Percentiles rank a stretch among this genome's conserved stretches.
These are phyloP conservation scores for Diaporthe australafricana DNA, from an alignment of 2,329 filamentous ascomycete species.

Conservation along the genomic window DNA sequence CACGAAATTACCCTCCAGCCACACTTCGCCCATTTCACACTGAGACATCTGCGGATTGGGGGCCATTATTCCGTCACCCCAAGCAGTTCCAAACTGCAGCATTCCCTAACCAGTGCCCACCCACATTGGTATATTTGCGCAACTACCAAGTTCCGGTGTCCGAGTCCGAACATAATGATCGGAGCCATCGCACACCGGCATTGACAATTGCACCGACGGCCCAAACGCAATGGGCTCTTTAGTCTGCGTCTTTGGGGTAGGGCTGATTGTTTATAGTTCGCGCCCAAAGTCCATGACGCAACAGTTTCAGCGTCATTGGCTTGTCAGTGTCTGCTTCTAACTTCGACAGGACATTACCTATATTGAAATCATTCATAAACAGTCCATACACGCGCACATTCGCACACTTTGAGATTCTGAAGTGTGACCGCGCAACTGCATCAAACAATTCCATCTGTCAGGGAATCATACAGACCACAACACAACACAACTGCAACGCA, in stretches of 20 bases:
- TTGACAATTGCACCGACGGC: conserved; percentile 11
- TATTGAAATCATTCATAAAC: conserved; percentile 27
- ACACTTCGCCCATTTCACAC: neutral
- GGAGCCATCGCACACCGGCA: conserved; percentile 2
- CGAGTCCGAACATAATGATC: neutral
- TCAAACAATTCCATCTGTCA: neutral
- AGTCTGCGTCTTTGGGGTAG: neutral
- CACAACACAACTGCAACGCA: too few species aligned
- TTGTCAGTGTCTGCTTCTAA: conserved; percentile 14
- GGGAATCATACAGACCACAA: neutral
- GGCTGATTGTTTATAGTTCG: conserved; percentile 6
- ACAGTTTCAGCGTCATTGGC: conserved; percentile 25
- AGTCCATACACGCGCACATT: neutral
- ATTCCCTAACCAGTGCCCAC: too few species aligned
- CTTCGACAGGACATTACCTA: neutral
- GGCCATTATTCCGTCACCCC: too few species aligned
- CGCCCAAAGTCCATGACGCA: conserved; percentile 34
- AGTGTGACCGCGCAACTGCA: neutral
- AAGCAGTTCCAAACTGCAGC: too few species aligned
- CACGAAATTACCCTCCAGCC: neutral
- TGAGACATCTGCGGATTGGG: too few species aligned
- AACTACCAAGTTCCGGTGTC: too few species aligned
- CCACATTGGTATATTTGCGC: too few species aligned
- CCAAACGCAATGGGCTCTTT: neutral
- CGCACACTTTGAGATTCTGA: neutral